Conservation (phyloP, 768 basidiomycete species). For the Hortiboletus flavorubellus region DNA sequence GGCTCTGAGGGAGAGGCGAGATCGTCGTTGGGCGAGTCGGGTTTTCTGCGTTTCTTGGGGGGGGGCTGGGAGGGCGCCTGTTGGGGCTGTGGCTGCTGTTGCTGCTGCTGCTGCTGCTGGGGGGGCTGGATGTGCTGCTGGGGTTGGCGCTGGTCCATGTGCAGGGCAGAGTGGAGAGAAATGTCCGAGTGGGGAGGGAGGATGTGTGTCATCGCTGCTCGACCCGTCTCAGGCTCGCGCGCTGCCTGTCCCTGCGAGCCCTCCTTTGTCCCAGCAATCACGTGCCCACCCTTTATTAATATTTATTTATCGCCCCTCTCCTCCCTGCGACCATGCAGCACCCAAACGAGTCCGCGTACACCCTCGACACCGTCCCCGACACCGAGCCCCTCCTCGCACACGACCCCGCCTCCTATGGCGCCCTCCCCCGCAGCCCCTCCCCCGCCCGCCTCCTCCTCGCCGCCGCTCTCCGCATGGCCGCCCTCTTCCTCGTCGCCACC, state of each 20-base stretch:
- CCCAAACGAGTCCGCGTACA: constrained; percentile 52
- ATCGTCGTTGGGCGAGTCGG: constrained; percentile 55
- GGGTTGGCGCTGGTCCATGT: constrained; percentile 65
- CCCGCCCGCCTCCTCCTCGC: constrained; percentile 64
- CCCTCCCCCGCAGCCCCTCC: constrained; percentile 40
- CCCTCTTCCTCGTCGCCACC: constrained; percentile 69
- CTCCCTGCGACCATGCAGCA: constrained; percentile 9
- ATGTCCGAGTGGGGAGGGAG: constrained; percentile 46
- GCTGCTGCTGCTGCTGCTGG: constrained; percentile 34
- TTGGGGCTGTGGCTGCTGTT: constrained; percentile 26
- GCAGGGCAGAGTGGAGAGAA: constrained; percentile 58
- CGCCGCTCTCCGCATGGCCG: constrained; percentile 81
- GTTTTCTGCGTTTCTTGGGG: constrained; percentile 59
- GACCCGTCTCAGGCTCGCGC: constrained; percentile 7
- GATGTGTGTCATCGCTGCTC: constrained; percentile 44
- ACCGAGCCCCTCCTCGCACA: constrained; percentile 28
- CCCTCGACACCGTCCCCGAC: constrained; percentile 55
- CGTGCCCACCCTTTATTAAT: constrained; percentile 11
- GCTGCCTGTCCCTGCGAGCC: neutral
- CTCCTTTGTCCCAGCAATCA: constrained; percentile 25
- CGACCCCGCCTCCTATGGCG: constrained; percentile 48
- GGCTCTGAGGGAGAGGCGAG: constrained; percentile 60
- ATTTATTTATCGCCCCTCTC: neutral
- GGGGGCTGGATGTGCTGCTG: constrained; percentile 39
- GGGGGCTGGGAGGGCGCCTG: constrained; percentile 35